phyloP scores from a whole-genome alignment of 164 flowering plant species.

The Hamamelis virginiana region DNA sequence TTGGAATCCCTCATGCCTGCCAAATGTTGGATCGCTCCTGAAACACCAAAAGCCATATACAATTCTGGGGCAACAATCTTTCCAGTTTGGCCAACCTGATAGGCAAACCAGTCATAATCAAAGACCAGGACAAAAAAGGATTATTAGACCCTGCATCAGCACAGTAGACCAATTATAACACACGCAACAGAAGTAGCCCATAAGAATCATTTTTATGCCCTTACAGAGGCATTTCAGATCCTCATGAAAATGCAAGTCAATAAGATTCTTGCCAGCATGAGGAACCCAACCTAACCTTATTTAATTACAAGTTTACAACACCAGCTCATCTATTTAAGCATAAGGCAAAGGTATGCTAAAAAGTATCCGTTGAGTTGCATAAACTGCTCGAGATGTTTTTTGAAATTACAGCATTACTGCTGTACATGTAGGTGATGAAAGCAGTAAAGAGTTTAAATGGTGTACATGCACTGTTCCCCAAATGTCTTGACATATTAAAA shows the following conservation, averaged over 20 bases:
- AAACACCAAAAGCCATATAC: conserved; percentile 95
- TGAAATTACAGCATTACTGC: background rate
- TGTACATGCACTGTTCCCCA: background rate
- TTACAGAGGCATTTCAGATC: background rate
- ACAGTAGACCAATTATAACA: background rate
- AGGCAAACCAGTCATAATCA: background rate
- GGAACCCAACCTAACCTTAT: background rate
- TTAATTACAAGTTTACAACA: too few species aligned
- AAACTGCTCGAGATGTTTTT: background rate
- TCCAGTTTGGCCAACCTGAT: conserved; percentile 98
- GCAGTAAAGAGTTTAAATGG: background rate
- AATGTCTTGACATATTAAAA: background rate
- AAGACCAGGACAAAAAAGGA: conserved; percentile 7
- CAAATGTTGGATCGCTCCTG: conserved; percentile 98
- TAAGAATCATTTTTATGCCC: background rate
- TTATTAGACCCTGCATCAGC: background rate
- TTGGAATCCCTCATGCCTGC: conserved; percentile 98
- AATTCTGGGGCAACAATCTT: conserved; percentile 95
- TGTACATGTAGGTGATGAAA: background rate
- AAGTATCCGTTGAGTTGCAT: too few species aligned
- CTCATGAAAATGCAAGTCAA: background rate
- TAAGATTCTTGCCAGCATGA: background rate
- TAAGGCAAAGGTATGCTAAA: too few species aligned
- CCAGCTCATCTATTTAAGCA: too few species aligned
- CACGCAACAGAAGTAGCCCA: background rate